Conservation (phyloP, 202 grass and related monocot genomes). For the Panicum hallii region DNA sequence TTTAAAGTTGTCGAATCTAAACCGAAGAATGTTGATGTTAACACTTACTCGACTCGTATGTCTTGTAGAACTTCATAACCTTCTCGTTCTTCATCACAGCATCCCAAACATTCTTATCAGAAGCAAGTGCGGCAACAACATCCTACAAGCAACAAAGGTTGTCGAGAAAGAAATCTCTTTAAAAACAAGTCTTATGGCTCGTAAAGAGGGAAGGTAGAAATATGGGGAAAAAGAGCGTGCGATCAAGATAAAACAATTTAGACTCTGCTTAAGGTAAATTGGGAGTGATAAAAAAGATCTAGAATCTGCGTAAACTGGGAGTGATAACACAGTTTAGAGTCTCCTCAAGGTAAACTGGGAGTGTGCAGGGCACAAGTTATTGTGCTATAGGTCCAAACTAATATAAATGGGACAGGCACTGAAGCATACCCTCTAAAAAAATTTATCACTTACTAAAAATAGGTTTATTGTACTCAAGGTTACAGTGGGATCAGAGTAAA, state of each 20-base stretch:
- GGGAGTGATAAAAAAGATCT: not conserved
- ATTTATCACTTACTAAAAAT: not conserved
- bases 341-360: not conserved
- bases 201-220: not conserved
- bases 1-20: not conserved
- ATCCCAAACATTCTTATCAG: constrained; percentile 80
- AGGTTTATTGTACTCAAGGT: not conserved
- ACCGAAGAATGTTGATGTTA: not conserved
- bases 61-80: constrained; percentile 72
- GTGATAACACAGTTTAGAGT: not conserved
- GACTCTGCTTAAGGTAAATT: not conserved
- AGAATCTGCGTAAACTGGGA: too few species aligned
- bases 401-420: not conserved
- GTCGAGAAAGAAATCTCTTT: not conserved
- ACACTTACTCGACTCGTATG: constrained; percentile 62
- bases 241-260: not conserved
- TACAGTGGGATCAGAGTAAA: not conserved
- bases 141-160: constrained; percentile 47
- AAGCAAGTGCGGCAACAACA: constrained; percentile 78
- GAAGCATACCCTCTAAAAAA: not conserved
- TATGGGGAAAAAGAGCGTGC: not conserved
- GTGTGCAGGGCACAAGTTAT: not conserved
- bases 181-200: not conserved
- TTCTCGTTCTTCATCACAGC: constrained; percentile 84
- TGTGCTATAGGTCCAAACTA: not conserved